Evolutionary conservation across 2,329 filamentous ascomycete genomes (phyloP), one percentile per base, ranked within the genome.

Genomic region (Xylariaceae sp.): DNA sequence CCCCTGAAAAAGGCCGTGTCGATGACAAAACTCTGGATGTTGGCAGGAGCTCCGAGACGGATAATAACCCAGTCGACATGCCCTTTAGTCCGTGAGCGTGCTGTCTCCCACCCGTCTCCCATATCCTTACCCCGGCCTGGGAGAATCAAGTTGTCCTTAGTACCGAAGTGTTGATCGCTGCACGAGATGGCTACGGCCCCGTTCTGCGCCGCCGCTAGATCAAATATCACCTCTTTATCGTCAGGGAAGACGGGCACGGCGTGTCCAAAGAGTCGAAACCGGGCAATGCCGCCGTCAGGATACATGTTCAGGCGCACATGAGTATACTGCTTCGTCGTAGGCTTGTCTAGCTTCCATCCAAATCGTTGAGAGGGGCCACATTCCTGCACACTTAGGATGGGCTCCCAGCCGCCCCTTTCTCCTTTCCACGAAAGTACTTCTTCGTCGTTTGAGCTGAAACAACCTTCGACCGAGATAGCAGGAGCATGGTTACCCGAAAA

Each of bases 101-200:
- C 83, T 52, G 89, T 94, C 73, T 94, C 89, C 89, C 89, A 94
- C 7, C 89, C 89, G 68, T 92, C 89, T 47, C 88, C 87, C 89
- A 94, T 94, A 71, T 94, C 87, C 68, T 86, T 84, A 40, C 88
- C 88, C 22, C 88, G 79, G 2, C 87, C 88, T 0, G 88, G 88
- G 3, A 92, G 76, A n/a, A 92, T 78, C 32, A 92, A 74, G 71
- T 92, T 92, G 67, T 88, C 84, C 68, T 87, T 90, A 36, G 84
- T 87, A 56, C 89, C 88, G 65, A 92, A 95, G 71, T 94, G 89
- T 72, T 94, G 85, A 70, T 94, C 88, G 56, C 84, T 89, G 75
- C 88, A 92, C 1, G 81, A 79, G 8, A 89, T 74, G 36, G 87
- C 88, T 22, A 92, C 81, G 32, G 83, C 89, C 40, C 89, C 89